Base-by-base conservation (phyloP, 371 early-diverging fungal genomes). In the Mucor lusitanicus region DNA sequence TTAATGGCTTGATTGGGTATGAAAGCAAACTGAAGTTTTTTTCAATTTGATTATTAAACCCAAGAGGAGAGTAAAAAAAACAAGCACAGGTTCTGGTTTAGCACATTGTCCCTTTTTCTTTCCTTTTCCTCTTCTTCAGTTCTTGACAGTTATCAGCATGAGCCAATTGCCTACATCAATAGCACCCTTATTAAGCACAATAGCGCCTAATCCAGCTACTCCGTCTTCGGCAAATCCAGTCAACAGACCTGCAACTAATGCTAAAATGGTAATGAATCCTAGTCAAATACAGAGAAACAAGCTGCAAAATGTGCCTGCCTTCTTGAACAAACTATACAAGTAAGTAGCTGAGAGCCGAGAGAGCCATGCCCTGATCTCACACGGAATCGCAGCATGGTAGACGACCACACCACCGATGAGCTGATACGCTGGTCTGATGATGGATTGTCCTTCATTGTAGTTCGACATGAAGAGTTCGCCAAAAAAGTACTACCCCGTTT, bases 251-350 rank as follows among this genome's bases (percentile, higher is more conserved):
- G 23, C 63, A 3, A 59, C 58, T 27, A 9, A 50, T 44, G 19
- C 74, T 7, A 69, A 65, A 55, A 57, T 72, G 61, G 72, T 75
- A 3, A 59, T 72, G 23, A 75, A 72, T 64, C 60, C 64, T 17
- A 55, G 39, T 35, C 74, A 73, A 61, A 63, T 72, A 23, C 74
- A 76, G 61, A 60, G 77, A 42, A 68, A 69, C 12, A 79, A 79
- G 50, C 46, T 79, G 33, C 88, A 85, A 65, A 91, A 85, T 50
- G 92, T 95, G 23, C 94, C 95, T 0, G 94, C 94, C 1, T 96
- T 96, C 70, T 74, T 95, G 44, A 94, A 94, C 74, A 95, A 95
- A 77, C 87, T 95, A 6, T 94, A 94, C 86, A 86, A 84, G 88
- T 87, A 83, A 70, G 76, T 59, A 56, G 48, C 15, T 53, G 66